phyloP scores from a whole-genome alignment of 805 yeast genomes.

The Yamadazyma laniorum region DNA sequence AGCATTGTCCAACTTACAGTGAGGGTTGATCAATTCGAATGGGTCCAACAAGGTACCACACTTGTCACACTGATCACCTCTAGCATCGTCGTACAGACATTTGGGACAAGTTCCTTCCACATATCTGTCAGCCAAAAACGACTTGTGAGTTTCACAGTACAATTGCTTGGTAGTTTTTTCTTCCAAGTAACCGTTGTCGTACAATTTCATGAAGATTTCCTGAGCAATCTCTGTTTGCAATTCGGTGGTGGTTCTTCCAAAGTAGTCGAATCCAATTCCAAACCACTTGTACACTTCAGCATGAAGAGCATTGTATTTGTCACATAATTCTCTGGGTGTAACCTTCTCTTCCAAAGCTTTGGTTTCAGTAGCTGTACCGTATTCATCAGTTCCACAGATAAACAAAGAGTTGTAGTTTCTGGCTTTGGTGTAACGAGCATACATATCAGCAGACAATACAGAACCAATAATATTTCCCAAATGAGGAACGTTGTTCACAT shows the following conservation, averaged over 20 bases:
- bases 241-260: conserved; percentile 94
- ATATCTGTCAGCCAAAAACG: conserved; percentile 91
- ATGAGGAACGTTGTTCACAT: conserved; percentile 98
- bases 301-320: conserved; percentile 84
- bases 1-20: conserved; percentile 88
- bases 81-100: conserved; percentile 92
- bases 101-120: conserved; percentile 98
- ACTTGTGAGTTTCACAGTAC: conserved; percentile 86
- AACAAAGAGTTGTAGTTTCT: conserved; percentile 84
- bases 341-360: conserved; percentile 93
- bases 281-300: conserved; percentile 95
- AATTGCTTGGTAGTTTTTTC: conserved; percentile 87
- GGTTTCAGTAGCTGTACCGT: conserved; percentile 99
- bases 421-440: conserved; percentile 82
- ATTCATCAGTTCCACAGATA: conserved; percentile 97
- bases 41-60: conserved; percentile 92
- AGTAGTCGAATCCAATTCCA: conserved; percentile 88
- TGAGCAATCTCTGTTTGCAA: conserved; percentile 94
- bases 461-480: conserved; percentile 96
- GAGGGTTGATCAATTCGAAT: conserved; percentile 88
- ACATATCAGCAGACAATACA: conserved; percentile 91
- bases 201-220: conserved; percentile 76
- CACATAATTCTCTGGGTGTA: conserved; percentile 86
- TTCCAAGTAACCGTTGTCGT: conserved; percentile 77
- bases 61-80: conserved; percentile 99